These are phyloP conservation scores for Apiospora malaysiana DNA, from an alignment of 2,329 filamentous ascomycete species.

Conservation along the genomic window DNA sequence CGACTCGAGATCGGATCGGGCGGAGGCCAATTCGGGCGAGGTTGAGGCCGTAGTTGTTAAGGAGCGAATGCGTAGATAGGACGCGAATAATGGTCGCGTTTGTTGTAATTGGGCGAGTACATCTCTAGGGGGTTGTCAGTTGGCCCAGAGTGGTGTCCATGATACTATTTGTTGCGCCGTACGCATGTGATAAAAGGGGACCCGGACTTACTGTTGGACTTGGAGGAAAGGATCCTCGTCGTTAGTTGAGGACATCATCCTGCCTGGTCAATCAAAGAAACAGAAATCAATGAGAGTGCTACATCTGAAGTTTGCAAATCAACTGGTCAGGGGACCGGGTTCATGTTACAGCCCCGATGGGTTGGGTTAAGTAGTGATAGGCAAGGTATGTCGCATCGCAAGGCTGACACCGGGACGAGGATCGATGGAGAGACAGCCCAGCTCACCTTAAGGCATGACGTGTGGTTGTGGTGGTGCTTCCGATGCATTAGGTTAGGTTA, in stretches of 20 bases:
- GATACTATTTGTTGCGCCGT: neutral
- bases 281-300: neutral
- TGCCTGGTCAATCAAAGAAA: conserved; percentile 35
- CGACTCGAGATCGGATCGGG: conserved; percentile 70
- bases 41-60: conserved; percentile 61
- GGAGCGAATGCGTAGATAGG: conserved; percentile 90
- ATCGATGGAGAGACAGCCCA: neutral
- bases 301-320: conserved; percentile 8
- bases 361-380: neutral
- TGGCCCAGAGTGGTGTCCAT: conserved; percentile 11
- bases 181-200: conserved; percentile 6
- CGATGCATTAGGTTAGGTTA: too few species aligned
- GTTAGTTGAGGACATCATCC: conserved; percentile 71
- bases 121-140: conserved; percentile 64
- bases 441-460: conserved; percentile 11
- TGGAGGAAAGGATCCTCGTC: conserved; percentile 76
- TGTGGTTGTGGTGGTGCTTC: conserved; percentile 17
- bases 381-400: conserved; percentile 9
- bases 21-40: conserved; percentile 86
- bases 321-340: neutral
- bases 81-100: conserved; percentile 87
- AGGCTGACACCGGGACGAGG: neutral
- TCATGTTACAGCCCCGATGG: neutral
- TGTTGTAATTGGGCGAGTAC: conserved; percentile 82
- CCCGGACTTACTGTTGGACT: conserved; percentile 65